Evolutionary conservation across 768 basidiomycete species (phyloP), one percentile per base, ranked within the genome.

Genomic region (Mycena pura): DNA sequence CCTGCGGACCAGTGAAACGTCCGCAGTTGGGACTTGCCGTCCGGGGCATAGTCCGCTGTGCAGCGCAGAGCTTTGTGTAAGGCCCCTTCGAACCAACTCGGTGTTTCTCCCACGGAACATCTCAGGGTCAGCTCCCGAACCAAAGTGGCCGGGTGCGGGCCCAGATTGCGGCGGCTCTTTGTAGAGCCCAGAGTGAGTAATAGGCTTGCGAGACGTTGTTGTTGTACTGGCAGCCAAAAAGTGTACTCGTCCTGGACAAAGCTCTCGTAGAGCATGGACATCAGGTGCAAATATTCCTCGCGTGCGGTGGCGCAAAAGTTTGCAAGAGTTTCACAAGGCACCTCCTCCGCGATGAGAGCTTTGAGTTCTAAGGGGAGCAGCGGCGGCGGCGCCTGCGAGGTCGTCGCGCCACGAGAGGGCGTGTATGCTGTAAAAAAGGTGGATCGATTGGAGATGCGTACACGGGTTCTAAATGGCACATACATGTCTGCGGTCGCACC

Each of bases 21-120:
- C 39, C 50, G 50, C 50, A 52, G 41, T 41, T 52, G 38, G 50
- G 50, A 52, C 50, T 41, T 52, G 38, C 50, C 39, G 21, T 54
- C 53, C 31, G 31, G 53, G 41, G 53, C 43, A 54, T 44, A 45
- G 34, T 54, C 43, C 22, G 31, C 41, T 54, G 53, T 52, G 53
- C 53, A 54, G 40, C 53, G 50, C 47, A 49, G 38, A 51, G 49
- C 49, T 28, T 44, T 32, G 31, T 41, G 51, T 28, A 38, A 25
- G 22, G 48, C 38, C 50, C 27, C 34, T 50, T n/a, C 48, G 34
- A 50, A 24, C 48, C 48, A 38, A 36, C 34, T 51, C 36, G 38
- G 52, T 5, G 19, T 43, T 36, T 36, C 34, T 36, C 34, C 34
- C 21, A 32, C 21, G 28, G 52, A 24, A 53, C 19, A 53, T 41